Base-by-base conservation (phyloP, 352 stramenopile genomes). In the Phytopythium ostracodes region DNA sequence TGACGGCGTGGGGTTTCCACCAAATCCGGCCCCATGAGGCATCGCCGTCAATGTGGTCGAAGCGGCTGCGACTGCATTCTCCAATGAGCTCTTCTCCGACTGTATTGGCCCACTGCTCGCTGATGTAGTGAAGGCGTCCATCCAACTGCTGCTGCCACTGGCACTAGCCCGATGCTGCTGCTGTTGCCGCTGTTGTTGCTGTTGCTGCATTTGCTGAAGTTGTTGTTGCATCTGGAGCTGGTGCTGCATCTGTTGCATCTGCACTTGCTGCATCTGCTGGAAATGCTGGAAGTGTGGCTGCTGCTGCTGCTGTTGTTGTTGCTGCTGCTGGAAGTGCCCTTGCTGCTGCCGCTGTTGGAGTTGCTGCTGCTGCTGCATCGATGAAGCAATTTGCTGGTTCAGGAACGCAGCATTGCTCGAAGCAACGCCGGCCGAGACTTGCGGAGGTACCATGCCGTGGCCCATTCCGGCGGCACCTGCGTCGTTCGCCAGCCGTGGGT, bases 1-100 rank as follows among this genome's bases (percentile, higher is more conserved):
- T 22, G 67, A 70, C 22, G 67, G 63, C 36, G 67, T 65, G n/a
- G 7, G n/a, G 44, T 33, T 33, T 8, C 22, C 44, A 25, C 22
- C 24, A 25, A 52, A 33, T 0, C 44, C 44, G 12, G 61, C 65
- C 38, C 62, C 60, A 38, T 71, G 67, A 20, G 70, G 75, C 33
- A 81, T 52, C 6, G 75, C 76, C 17, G 70, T 64, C 11, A 88
- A 59, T 11, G 77, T 83, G 24, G 79, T 72, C 22, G 71, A 52
- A 1, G 53, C 73, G 0, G 75, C 76, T 2, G 68, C 73, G 0
- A 71, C 66, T 1, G 73, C 71, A 9, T 68, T 66, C 31, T 79
- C 72, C 33, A 80, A 11, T 47, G 54, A 47, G 59, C 31, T 79
- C 25, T 59, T 72, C 31, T 47, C 65, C 62, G 29, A 25, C 20